Conservation (phyloP, 1,139 yeast species). For the Pichia sp. region DNA sequence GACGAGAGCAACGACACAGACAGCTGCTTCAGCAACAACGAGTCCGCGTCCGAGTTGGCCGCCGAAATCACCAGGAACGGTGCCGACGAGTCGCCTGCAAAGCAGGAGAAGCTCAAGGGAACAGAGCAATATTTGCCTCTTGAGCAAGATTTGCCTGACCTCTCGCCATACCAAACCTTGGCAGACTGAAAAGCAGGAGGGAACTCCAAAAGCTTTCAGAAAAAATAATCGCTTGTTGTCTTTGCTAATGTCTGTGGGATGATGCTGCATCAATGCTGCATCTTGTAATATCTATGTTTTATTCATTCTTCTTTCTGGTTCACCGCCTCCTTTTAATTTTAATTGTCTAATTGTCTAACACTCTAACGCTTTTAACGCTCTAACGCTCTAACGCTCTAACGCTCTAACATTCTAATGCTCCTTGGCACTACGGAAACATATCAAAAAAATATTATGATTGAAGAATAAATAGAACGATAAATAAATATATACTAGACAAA, state of each 20-base stretch:
- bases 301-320: neutral
- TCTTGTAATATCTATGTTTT: neutral
- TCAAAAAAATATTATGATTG: constrained; percentile 1
- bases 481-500: constrained; percentile 2
- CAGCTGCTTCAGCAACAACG: neutral
- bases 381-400: too few relatives aligned
- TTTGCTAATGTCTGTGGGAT: neutral
- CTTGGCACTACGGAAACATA: neutral
- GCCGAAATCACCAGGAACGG: neutral
- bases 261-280: neutral
- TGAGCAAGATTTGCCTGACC: neutral
- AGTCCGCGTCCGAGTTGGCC: neutral
- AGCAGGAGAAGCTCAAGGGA: neutral
- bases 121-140: too few relatives aligned
- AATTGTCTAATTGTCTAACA: neutral
- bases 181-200: neutral
- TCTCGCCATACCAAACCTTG: neutral
- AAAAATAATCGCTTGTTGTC: neutral
- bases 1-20: neutral
- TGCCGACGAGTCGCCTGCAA: neutral
- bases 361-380: too few relatives aligned
- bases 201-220: neutral
- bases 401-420: neutral
- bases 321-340: too few relatives aligned
- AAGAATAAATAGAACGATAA: constrained; percentile 12